Evolutionary conservation across 768 basidiomycete genomes (phyloP), one percentile per base, ranked within the genome.

Genomic region (Podaxis sp.): DNA sequence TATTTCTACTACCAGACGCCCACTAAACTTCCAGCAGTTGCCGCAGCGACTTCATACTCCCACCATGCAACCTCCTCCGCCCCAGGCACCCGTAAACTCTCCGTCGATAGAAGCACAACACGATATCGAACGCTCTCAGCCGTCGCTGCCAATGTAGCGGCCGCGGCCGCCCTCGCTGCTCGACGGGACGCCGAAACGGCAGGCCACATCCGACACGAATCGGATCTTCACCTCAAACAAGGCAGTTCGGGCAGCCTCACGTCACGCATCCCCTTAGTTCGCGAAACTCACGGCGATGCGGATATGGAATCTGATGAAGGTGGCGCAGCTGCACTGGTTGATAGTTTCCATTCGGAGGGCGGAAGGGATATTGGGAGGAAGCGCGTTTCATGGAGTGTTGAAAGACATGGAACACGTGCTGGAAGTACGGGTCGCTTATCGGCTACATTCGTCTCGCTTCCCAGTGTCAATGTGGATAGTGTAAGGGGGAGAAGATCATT

Each of bases 301-400:
- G 74, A 72, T 37, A 79, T 76, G 32, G 81, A 82, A 11, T 79
- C 76, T 2, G 81, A 82, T 51, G 86, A 86, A 6, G 77, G 79
- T 5, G 77, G 81, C 5, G 77, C 82, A 11, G 73, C 84, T 23
- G 77, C 80, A 5, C 77, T 94, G 70, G 79, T 84, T 2, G 89
- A 90, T 28, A 92, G 91, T 66, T 85, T 91, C 67, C 82, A 88
- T 68, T 94, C 93, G 0, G 93, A 94, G 57, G 73, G 79, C 18
- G 83, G 82, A 2, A 74, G 77, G 44, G 72, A 74, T 25, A 67
- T 69, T 13, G 66, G 75, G 13, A 75, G 78, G 55, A 86, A 84
- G 68, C 81, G 80, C 27, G 80, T 88, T 5, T 86, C 86, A 1
- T 91, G 88, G 88, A 89, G 84, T 66, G 80, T 77, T 37, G 88